Base-by-base conservation (phyloP, 495 filamentous ascomycete species). In the Penicillium silybi region DNA sequence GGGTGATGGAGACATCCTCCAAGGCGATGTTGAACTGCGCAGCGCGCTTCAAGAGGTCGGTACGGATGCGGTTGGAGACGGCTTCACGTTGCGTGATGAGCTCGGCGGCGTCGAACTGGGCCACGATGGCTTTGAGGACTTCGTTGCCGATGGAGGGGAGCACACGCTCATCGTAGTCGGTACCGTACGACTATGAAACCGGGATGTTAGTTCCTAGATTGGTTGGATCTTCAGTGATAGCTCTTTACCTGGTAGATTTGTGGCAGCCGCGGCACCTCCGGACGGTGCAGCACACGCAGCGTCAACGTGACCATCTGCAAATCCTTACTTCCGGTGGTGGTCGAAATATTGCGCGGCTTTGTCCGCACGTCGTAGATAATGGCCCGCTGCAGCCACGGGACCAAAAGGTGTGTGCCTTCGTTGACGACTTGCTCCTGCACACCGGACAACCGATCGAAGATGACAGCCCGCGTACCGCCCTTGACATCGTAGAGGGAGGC, bases 251-350 rank as follows among this genome's bases (percentile, higher is more conserved):
- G 95, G 78, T 99, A 99, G 67, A 99, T 99, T 74, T 89, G 95
- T 18, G 93, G 93, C 68, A 99, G 74, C 60, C 83, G 81, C 74
- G 86, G 83, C 59, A 99, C 93, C 32, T 99, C 92, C 25, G 93
- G 93, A 54, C 93, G 81, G 76, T 97, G 93, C 68, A 99, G 73
- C 48, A 99, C 93, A 62, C 93, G 84, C 60, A 99, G 78, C 29
- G 93, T 99, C 80, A 99, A 80, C 80, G 89, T 96, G 67, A 99
- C 93, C 93, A 99, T 99, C 82, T 99, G 93, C 73, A 99, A 69
- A 75, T 99, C 93, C 82, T 99, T 99, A 80, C 86, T 91, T 48
- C 93, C 93, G 10, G 93, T 99, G 13, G 92, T 97, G n/a, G 93
- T 99, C 15, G 85, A 86, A 73, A 99, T 97, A 65, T 92, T 96